Base-by-base conservation (phyloP, 1,284 basidiomycete genomes). In the Pseudomicrostroma phylloplanum region DNA sequence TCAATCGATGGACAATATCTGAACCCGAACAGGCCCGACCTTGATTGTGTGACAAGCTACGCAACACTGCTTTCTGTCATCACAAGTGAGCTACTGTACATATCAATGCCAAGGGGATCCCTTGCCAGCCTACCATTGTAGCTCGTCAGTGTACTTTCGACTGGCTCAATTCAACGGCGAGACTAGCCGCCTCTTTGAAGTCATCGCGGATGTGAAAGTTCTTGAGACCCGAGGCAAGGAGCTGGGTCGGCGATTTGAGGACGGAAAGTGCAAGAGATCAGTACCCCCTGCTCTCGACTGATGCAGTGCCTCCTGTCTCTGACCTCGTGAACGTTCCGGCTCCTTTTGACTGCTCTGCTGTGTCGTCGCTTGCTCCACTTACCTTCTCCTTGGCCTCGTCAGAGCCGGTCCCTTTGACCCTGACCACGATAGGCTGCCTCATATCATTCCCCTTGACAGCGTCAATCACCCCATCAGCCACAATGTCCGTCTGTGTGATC, bases 381-480 rank as follows among this genome's bases (percentile, higher is more conserved):
- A 71, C 56, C 11, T 62, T 56, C 58, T 67, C 61, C 48, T 67
- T 65, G 6, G 67, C 72, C 19, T 72, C 68, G 13, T 74, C 68
- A 4, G 67, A 57, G 13, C 65, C 67, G 0, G 66, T 74, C 1
- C 72, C 72, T 40, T 67, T 70, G 57, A 74, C 54, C 25, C 72
- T 58, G 6, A 67, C 68, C 17, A 71, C 66, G 64, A 72, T 67
- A 21, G 72, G 72, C 6, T 26, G 41, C 15, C 65, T 68, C 57
- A 72, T 72, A 56, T 66, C 60, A 56, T 72, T 63, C 56, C 70
- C 65, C 55, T 63, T 61, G 36, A 69, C 63, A 6, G 72, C 72
- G 21, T 70, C 63, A 21, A 72, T 67, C 55, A 74, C 67, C 21
- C 72, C 72, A 51, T 72, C 65, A 11, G 72, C 65, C 1, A 74